A percentile compares a stretch with the other conserved stretches of the same genome.
Evolutionary conservation across 768 basidiomycete genomes (phyloP).

Genomic region (Serpula lacrymans): DNA sequence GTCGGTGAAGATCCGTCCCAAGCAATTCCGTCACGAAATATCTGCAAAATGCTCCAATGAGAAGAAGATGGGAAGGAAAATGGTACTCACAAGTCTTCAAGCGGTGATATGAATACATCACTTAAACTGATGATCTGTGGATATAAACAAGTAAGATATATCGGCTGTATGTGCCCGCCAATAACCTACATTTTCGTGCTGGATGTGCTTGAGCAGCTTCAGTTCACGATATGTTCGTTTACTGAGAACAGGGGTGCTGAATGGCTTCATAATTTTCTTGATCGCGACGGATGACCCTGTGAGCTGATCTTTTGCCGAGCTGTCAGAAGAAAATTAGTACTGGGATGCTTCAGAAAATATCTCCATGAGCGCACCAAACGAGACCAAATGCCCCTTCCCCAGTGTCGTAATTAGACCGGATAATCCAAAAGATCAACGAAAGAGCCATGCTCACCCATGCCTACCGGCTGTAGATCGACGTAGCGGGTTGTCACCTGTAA

Average conservation of each 20-base stretch:
- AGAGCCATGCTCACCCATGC: slow-evolving; percentile 75
- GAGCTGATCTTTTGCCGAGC: slow-evolving; percentile 93
- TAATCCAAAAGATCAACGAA: slow-evolving; percentile 6
- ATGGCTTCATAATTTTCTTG: slow-evolving; percentile 99
- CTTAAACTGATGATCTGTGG: slow-evolving; percentile 93
- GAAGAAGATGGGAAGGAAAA: slow-evolving; percentile 2
- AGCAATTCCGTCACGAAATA: slow-evolving; percentile 99
- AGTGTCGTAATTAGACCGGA: slow-evolving; percentile 15
- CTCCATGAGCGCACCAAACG: slow-evolving; percentile 68
- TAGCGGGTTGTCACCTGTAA: slow-evolving; percentile 93
- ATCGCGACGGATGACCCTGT: slow-evolving; percentile 93
- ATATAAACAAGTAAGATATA: slow-evolving; percentile 1
- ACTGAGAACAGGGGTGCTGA: slow-evolving; percentile 96
- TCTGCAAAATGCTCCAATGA: slow-evolving; percentile 38
- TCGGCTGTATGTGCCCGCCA: slow-evolving; percentile 2
- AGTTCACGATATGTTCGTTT: slow-evolving; percentile 98
- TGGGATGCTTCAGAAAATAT: slow-evolving; percentile 6
- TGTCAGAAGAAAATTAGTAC: slow-evolving; percentile 26
- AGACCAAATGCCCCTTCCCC: slow-evolving; percentile 91
- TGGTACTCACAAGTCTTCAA: slow-evolving; percentile 85
- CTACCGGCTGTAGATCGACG: slow-evolving; percentile 98
- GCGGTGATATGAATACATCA: slow-evolving; percentile 99
- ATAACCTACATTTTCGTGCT: slow-evolving; percentile 88
- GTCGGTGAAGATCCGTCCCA: slow-evolving; percentile 95
- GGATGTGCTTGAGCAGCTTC: slow-evolving; percentile 96